Evolutionary conservation across 768 basidiomycete species (phyloP).

Genomic region (Lactarius hengduanensis): DNA sequence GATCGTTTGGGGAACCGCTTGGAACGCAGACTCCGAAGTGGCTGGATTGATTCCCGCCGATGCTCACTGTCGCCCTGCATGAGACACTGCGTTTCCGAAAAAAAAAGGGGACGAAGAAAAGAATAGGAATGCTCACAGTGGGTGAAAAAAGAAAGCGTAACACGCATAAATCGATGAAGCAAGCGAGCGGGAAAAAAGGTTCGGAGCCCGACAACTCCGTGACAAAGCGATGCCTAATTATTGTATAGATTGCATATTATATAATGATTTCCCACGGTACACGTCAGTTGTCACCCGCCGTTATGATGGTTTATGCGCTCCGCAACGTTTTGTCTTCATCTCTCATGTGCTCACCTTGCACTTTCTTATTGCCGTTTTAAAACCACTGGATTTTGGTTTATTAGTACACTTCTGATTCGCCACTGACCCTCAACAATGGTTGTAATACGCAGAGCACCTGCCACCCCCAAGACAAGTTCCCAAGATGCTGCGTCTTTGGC

Average conservation of each 20-base stretch:
- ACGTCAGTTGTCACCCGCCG: slow-evolving; percentile 29
- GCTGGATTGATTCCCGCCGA: too few relatives aligned
- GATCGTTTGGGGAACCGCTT: too few relatives aligned
- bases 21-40: too few relatives aligned
- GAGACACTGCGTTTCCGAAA: too few relatives aligned
- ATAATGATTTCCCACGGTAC: slow-evolving; percentile 28
- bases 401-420: slow-evolving; percentile 5
- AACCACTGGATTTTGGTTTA: slow-evolving; percentile 25
- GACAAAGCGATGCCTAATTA: too few relatives aligned
- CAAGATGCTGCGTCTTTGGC: slow-evolving; percentile 41
- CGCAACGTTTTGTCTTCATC: slow-evolving; percentile 4
- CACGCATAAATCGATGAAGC: too few relatives aligned
- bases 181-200: too few relatives aligned
- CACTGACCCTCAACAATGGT: slow-evolving; percentile 46
- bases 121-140: too few relatives aligned
- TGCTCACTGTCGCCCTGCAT: too few relatives aligned
- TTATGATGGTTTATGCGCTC: neutral
- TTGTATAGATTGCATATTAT: slow-evolving; percentile 7
- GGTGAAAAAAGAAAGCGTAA: too few relatives aligned
- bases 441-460: slow-evolving; percentile 61
- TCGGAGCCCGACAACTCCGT: too few relatives aligned
- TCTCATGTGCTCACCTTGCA: slow-evolving; percentile 10
- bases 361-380: slow-evolving; percentile 10
- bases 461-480: slow-evolving; percentile 52
- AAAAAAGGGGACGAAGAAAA: too few relatives aligned